Evolutionary conservation across 306 rosid genomes (phyloP).

Genomic region (Sesbania bispinosa): DNA sequence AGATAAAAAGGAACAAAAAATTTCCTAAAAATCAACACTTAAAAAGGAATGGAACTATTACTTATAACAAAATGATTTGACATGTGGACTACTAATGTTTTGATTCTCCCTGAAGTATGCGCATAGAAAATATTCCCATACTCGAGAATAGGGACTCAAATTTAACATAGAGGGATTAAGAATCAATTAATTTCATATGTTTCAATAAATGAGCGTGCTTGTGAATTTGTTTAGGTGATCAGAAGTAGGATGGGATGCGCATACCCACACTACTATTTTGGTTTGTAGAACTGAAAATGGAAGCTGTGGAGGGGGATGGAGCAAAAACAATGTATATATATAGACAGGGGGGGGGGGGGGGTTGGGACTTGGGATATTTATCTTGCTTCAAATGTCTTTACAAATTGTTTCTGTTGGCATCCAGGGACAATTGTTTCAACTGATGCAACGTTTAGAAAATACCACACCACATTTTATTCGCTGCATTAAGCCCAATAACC

Average conservation of each 20-base stretch:
- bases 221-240: constrained; percentile 5
- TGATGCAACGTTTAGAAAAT: constrained; percentile 93
- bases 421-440: constrained; percentile 87
- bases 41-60: too few species aligned
- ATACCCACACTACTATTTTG: background rate
- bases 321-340: background rate
- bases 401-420: constrained; percentile 28
- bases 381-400: constrained; percentile 16
- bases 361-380: background rate
- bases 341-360: too few species aligned
- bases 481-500: constrained; percentile 95
- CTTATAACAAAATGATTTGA: background rate
- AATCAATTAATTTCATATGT: background rate
- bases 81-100: background rate
- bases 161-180: background rate
- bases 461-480: constrained; percentile 99
- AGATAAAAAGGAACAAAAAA: too few species aligned
- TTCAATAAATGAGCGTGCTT: background rate
- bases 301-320: background rate
- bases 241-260: background rate
- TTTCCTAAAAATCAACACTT: too few species aligned
- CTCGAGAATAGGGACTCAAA: background rate
- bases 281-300: background rate
- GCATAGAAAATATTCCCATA: too few species aligned
- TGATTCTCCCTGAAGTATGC: too few species aligned